phyloP scores from a whole-genome alignment of 176 grass and related monocot genomes.

The Canna indica region DNA sequence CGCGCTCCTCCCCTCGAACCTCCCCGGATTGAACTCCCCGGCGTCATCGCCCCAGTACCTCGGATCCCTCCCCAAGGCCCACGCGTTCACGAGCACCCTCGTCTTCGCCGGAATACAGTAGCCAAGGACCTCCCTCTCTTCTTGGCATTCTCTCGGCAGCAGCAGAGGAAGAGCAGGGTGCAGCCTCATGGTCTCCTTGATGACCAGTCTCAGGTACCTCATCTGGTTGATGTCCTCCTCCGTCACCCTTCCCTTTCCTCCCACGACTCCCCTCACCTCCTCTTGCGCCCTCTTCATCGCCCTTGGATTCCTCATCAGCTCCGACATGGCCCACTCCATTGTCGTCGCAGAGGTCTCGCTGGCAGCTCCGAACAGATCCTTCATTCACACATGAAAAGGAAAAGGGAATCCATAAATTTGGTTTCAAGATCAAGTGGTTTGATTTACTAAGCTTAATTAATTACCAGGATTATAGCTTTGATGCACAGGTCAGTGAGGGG shows the following conservation, averaged over 20 bases:
- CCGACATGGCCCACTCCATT: conserved; percentile 29
- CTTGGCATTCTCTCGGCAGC: not conserved
- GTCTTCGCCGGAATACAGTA: conserved; percentile 13
- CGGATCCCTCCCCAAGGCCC: conserved; percentile 26
- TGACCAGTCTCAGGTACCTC: not conserved
- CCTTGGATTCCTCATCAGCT: conserved; percentile 18
- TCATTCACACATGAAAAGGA: not conserved
- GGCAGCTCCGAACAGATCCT: conserved; percentile 30
- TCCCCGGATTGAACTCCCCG: conserved; percentile 24
- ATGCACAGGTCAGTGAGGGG: not conserved
- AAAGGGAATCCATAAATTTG: too few relatives aligned
- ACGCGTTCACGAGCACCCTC: conserved; percentile 22
- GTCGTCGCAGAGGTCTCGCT: conserved; percentile 6
- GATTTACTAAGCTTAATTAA: not conserved
- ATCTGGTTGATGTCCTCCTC: conserved; percentile 12
- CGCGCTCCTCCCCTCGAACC: not conserved
- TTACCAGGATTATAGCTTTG: conserved; percentile 7
- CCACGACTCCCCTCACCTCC: not conserved
- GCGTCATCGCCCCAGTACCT: conserved; percentile 26
- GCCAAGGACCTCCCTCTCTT: conserved; percentile 1
- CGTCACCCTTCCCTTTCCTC: not conserved
- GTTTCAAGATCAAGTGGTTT: not conserved
- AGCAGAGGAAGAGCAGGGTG: conserved; percentile 22
- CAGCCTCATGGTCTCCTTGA: conserved; percentile 12
- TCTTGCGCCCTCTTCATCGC: conserved; percentile 21